A percentile compares a stretch with the other conserved stretches of the same genome.
Conservation (phyloP, 768 basidiomycete species). For the Candolleomyces eurysporus region DNA sequence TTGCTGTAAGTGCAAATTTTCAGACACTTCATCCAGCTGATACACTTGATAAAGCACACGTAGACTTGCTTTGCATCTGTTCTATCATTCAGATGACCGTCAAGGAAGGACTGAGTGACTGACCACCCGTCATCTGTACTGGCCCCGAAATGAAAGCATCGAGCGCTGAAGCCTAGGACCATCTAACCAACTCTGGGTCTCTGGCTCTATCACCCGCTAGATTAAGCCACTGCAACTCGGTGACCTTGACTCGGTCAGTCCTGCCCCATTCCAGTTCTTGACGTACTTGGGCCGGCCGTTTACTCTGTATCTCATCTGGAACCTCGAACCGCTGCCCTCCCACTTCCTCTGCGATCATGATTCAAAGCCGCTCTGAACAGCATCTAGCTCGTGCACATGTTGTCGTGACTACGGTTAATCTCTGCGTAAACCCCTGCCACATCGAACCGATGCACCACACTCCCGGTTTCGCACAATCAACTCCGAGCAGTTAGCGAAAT, state of each 20-base stretch:
- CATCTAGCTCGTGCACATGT: background rate
- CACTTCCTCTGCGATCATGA: background rate
- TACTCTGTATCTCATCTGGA: background rate
- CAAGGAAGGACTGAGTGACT: background rate
- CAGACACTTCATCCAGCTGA: background rate
- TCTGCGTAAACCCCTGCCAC: background rate
- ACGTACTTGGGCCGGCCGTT: background rate
- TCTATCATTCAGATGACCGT: background rate
- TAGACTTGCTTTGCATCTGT: background rate
- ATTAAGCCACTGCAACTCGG: background rate
- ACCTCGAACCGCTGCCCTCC: background rate
- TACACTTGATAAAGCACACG: background rate
- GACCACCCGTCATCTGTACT: background rate
- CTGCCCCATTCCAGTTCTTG: background rate
- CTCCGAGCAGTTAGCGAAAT: conserved; percentile 3
- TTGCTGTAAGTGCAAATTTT: conserved; percentile 1
- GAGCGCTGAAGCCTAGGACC: background rate
- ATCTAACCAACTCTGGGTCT: conserved; percentile 1
- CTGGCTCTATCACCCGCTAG: background rate
- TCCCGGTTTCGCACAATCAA: background rate
- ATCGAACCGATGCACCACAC: background rate
- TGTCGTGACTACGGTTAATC: background rate
- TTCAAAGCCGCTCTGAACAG: background rate
- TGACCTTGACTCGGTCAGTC: background rate
- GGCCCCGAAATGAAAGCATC: conserved; percentile 1